Evolutionary conservation across 2,329 filamentous ascomycete genomes (phyloP).

Genomic region (Pestalotiopsis sp.): DNA sequence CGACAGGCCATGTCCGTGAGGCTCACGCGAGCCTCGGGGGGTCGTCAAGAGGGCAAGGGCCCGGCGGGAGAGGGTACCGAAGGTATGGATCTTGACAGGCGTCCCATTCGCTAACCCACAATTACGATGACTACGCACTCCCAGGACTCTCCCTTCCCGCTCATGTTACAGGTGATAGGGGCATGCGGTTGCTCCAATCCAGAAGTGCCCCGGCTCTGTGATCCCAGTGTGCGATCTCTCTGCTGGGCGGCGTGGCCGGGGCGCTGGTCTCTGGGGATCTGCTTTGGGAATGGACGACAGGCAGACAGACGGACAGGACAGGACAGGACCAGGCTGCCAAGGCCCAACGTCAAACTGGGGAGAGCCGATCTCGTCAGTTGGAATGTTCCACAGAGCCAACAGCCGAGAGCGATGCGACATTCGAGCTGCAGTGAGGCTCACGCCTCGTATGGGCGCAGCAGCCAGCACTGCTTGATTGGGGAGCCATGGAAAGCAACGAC

Average conservation of each 20-base stretch:
- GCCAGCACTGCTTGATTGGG: slow-evolving; percentile 1
- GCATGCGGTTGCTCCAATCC: background rate
- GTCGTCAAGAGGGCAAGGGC: background rate
- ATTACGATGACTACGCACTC: background rate
- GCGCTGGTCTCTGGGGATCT: no score
- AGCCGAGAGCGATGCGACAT: background rate
- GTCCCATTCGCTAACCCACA: slow-evolving; percentile 1
- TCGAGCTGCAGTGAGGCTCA: slow-evolving; percentile 11
- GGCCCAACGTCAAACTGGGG: background rate
- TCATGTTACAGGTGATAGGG: background rate
- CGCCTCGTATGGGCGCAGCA: slow-evolving; percentile 3
- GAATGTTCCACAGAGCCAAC: background rate
- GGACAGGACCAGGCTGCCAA: background rate
- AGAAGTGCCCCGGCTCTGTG: background rate
- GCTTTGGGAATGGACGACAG: background rate
- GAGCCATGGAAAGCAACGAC: slow-evolving; percentile 1
- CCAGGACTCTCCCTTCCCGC: background rate
- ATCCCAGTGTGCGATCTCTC: background rate
- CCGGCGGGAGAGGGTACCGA: slow-evolving; percentile 3
- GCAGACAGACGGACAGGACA: background rate
- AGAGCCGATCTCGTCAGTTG: slow-evolving; percentile 6
- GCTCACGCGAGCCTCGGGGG: slow-evolving; percentile 1
- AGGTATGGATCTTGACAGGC: slow-evolving; percentile 1
- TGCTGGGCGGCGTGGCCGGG: background rate
- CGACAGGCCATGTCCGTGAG: background rate